Base-by-base conservation (phyloP, 2,329 filamentous ascomycete genomes). In the Aurifilum marmelostoma region DNA sequence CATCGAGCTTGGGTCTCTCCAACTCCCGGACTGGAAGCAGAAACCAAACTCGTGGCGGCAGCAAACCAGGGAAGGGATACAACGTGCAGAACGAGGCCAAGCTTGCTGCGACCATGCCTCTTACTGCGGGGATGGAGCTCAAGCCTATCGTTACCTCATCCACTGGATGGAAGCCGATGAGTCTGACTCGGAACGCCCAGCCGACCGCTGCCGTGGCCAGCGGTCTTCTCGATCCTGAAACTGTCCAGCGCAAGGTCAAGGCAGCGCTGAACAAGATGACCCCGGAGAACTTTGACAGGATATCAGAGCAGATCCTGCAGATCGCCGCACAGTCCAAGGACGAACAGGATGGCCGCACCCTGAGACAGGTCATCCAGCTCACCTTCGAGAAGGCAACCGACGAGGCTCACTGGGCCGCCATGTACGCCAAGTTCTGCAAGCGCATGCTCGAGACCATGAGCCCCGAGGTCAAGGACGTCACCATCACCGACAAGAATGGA, bases 221-320 rank as follows among this genome's bases (percentile, higher is more conserved):
- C 73, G 83, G 83, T 64, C 86, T 92, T 75, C 88, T 98, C 83
- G 89, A 97, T 73, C 95, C 96, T 32, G 93, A 95, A 75, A 89
- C 96, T 85, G 96, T 99, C 69, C 96, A 99, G 84, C 91, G 95
- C 75, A 99, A 99, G 90, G 96, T 99, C 79, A 99, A 99, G 90
- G 92, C 94, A 73, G 92, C 92, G 71, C 85, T 99, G 76, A 99
- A 99, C 89, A 99, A 99, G 91, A 98, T 99, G 96, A 98, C 96
- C 0, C 96, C 96, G 0, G 96, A 99, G 83, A 99, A 98, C 78
- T 99, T 99, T 76, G 94, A 97, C 79, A 94, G 91, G 83, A 97
- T 99, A 74, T 89, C 96, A 8, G 92, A 94, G 72, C 94, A 97
- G 80, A 97, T 99, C 72, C 87, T 99, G 39, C 86, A 89, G 66